These are phyloP conservation scores for Beta vulgaris DNA, from an alignment of 148 eudicot species.

Conservation along the genomic window DNA sequence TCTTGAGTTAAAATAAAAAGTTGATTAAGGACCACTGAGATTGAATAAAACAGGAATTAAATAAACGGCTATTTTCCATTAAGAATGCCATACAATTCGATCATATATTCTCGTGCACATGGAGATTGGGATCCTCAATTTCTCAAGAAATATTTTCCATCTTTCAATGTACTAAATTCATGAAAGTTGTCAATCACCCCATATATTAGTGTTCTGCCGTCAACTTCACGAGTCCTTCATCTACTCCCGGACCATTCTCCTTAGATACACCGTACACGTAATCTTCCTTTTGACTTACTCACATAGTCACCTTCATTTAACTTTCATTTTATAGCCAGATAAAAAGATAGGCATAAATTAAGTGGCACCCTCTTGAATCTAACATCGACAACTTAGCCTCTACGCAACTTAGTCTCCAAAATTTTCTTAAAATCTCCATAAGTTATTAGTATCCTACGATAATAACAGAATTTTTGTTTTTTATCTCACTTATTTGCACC, in stretches of 20 bases:
- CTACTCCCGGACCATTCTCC: conserved; percentile 28
- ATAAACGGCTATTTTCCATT: no score
- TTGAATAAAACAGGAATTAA: no score
- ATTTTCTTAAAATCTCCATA: conserved; percentile 24
- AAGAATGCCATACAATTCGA: no score
- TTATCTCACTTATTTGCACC: no score
- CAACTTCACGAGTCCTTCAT: conserved; percentile 65
- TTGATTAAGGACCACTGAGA: no score
- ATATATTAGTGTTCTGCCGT: conserved; percentile 51
- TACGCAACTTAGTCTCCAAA: conserved; percentile 26
- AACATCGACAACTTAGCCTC: conserved; percentile 3
- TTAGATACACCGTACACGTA: conserved; percentile 22
- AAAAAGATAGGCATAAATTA: no score
- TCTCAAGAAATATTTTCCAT: neutral
- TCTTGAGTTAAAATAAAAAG: no score
- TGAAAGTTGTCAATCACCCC: neutral
- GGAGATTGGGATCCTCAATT: neutral
- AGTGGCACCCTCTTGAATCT: neutral
- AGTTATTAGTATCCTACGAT: conserved; percentile 13
- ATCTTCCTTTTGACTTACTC: conserved; percentile 26
- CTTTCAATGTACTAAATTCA: neutral
- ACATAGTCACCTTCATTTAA: neutral
- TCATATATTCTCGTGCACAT: neutral
- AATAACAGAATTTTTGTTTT: no score
- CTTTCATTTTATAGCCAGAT: no score